Conservation (phyloP, 2,329 filamentous ascomycete genomes). For the Chaetomium sp. region DNA sequence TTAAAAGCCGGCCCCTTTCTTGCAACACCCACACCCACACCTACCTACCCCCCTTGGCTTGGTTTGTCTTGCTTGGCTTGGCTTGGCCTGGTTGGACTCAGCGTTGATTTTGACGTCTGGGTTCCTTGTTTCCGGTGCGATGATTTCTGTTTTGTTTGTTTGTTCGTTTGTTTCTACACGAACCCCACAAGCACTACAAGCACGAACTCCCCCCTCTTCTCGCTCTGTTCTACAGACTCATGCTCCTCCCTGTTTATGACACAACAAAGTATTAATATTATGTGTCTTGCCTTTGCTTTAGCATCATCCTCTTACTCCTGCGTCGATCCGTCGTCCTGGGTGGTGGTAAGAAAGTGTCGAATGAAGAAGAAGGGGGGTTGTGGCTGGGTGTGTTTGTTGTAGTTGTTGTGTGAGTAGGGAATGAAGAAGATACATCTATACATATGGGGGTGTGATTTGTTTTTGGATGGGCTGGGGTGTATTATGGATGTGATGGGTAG, state of each 20-base stretch:
- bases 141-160: no score
- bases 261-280: slow-evolving; percentile 5
- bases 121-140: no score
- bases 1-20: neutral
- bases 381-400: neutral
- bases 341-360: neutral
- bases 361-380: no score
- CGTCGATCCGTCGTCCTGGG: slow-evolving; percentile 5
- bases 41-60: neutral
- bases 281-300: neutral
- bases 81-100: no score
- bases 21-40: no score
- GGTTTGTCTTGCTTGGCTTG: neutral
- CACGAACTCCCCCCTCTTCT: no score
- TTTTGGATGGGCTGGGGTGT: neutral
- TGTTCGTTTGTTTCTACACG: no score
- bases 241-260: neutral
- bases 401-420: neutral
- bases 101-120: no score
- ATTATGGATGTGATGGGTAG: neutral
- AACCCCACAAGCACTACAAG: no score
- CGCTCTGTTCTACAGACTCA: neutral
- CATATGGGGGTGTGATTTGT: neutral
- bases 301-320: slow-evolving; percentile 6
- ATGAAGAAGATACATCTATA: no score